phyloP scores from a whole-genome alignment of 139 green algal species.

The Eudorina sp. region DNA sequence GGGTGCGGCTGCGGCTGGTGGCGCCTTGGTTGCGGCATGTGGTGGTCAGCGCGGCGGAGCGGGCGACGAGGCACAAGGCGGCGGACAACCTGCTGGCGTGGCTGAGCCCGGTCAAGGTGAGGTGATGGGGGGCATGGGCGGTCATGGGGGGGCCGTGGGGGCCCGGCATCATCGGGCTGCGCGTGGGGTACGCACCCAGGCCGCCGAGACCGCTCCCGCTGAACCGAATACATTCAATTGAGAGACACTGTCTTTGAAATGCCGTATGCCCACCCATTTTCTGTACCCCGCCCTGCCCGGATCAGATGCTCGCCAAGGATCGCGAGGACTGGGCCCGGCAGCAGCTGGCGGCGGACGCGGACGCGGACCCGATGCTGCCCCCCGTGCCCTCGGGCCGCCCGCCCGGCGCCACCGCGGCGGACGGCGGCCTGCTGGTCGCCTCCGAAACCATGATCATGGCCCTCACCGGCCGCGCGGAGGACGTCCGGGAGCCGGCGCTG shows the following conservation, averaged over 20 bases:
- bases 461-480: background rate
- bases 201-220: no score
- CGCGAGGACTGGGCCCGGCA: constrained; percentile 41
- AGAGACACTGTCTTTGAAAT: no score
- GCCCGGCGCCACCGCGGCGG: background rate
- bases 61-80: constrained; percentile 33
- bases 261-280: background rate
- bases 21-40: constrained; percentile 37
- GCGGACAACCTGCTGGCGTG: constrained; percentile 28
- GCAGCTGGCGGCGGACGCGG: constrained; percentile 21
- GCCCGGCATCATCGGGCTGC: no score
- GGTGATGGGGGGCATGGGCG: background rate
- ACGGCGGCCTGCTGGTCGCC: constrained; percentile 10
- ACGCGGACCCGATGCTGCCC: constrained; percentile 1
- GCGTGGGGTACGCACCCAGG: no score
- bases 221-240: no score
- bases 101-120: constrained; percentile 37
- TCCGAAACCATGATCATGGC: constrained; percentile 20
- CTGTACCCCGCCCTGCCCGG: no score
- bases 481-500: background rate
- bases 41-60: constrained; percentile 11
- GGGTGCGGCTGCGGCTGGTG: constrained; percentile 30
- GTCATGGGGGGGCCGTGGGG: background rate
- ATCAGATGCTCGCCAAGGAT: constrained; percentile 44
- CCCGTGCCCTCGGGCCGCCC: constrained; percentile 5